Base-by-base conservation (phyloP, 2,329 filamentous ascomycete genomes). In the Fusarium sororula region DNA sequence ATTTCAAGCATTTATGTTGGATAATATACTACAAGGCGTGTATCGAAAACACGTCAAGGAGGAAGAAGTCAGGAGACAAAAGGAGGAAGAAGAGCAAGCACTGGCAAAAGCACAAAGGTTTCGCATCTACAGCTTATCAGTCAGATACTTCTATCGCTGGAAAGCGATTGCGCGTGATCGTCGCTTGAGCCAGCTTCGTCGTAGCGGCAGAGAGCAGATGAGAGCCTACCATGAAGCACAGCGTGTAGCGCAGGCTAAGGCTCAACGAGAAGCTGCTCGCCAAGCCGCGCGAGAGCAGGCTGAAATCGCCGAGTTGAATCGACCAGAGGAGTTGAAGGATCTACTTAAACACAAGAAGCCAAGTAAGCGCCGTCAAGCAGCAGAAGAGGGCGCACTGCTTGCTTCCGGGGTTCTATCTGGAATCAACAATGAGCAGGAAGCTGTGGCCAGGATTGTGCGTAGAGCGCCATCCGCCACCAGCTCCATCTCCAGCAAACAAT, bases 111-210 rank as follows among this genome's bases (percentile, higher is more conserved):
- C 88, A 20, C 81, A 83, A 22, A 79, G 82, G n/a, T 89, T 87
- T 72, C 84, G 86, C 42, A 76, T 73, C 7, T 86, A 88, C 75
- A 89, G 83, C 62, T 81, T 90, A 37, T 81, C 82, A 18, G 81
- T 90, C 66, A 89, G 86, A 54, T 90, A 84, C 78, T 90, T 90
- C 68, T 90, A 90, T 73, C 82, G 83, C 24, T 91, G 89, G 89
- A 86, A 85, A 55, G 79, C 86, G 20, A 84, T 81, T 44, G 87
- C 86, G 14, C 84, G 88, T 18, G 83, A 85, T 51, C 84, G 83
- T 24, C 84, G 86, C 7, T 83, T 88, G 22, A 84, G 85, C 63
- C 83, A 83, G n/a, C 84, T 89, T 28, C 86, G 89, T 13, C 84
- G 83, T 38, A 83, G 85, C 45, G 88, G 87, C 26, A 85, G 87